Conservation (phyloP, 208 protist genomes). For the Cochliopodium minus region DNA sequence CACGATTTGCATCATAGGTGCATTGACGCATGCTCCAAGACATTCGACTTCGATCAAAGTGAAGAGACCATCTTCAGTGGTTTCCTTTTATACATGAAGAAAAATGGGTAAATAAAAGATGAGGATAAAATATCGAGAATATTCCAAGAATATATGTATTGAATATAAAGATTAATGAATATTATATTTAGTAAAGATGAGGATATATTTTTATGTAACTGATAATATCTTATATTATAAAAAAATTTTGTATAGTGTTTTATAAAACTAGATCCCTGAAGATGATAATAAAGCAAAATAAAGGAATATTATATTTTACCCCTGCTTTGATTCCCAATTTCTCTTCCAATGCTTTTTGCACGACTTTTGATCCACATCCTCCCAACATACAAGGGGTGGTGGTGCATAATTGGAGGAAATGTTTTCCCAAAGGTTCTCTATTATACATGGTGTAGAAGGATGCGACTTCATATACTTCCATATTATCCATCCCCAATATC, state of each 20-base stretch:
- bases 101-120: too few species aligned
- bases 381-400: conserved; percentile 74
- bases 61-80: conserved; percentile 21
- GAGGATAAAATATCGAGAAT: too few species aligned
- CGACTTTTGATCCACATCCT: conserved; percentile 57
- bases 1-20: conserved; percentile 50
- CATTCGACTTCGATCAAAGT: conserved; percentile 78
- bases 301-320: too few species aligned
- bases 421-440: conserved; percentile 69
- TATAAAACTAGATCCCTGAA: too few species aligned
- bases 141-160: too few species aligned
- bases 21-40: conserved; percentile 71
- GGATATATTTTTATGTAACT: too few species aligned
- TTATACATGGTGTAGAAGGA: conserved; percentile 84
- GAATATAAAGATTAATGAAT: too few species aligned
- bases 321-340: conserved; percentile 46
- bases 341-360: conserved; percentile 47
- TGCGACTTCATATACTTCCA: conserved; percentile 67
- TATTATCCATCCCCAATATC: conserved; percentile 65
- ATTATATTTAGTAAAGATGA: too few species aligned
- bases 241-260: too few species aligned
- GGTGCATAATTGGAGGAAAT: conserved; percentile 66
- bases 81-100: too few species aligned
- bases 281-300: too few species aligned
- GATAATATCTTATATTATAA: too few species aligned